A percentile compares a stretch with the other conserved stretches of the same genome.
These are phyloP conservation scores for Leccinum barrowsii DNA, from an alignment of 768 basidiomycete species.

Conservation along the genomic window DNA sequence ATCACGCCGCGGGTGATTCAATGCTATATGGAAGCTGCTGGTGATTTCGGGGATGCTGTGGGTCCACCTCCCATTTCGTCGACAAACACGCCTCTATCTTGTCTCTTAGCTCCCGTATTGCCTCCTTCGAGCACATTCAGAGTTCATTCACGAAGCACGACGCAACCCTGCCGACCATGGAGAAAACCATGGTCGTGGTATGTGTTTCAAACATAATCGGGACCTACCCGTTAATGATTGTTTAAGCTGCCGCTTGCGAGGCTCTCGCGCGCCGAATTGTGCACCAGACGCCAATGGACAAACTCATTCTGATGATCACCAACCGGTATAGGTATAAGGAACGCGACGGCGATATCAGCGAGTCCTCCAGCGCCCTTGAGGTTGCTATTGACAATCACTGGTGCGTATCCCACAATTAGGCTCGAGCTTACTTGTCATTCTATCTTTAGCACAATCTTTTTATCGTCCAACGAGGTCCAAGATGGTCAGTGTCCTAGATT, in stretches of 20 bases:
- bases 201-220: slow-evolving; percentile 9
- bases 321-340: slow-evolving; percentile 71
- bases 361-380: slow-evolving; percentile 76
- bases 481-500: slow-evolving; percentile 46
- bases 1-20: slow-evolving; percentile 78
- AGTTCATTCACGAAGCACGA: slow-evolving; percentile 81
- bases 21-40: slow-evolving; percentile 76
- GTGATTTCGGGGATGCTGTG: slow-evolving; percentile 85
- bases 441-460: slow-evolving; percentile 62
- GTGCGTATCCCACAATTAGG: slow-evolving; percentile 35
- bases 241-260: slow-evolving; percentile 75
- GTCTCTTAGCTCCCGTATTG: slow-evolving; percentile 72
- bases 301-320: slow-evolving; percentile 68
- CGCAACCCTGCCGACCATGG: slow-evolving; percentile 81
- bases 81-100: not conserved
- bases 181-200: slow-evolving; percentile 81
- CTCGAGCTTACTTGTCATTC: slow-evolving; percentile 1
- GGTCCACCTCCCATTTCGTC: slow-evolving; percentile 22
- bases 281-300: slow-evolving; percentile 63
- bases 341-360: slow-evolving; percentile 72
- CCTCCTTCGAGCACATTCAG: slow-evolving; percentile 69
- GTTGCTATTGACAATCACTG: slow-evolving; percentile 91
- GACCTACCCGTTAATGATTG: not conserved
- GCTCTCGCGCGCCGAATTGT: slow-evolving; percentile 78
- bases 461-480: slow-evolving; percentile 84